Conservation (phyloP, 2,329 filamentous ascomycete genomes). For the Diaporthe ampelina region DNA sequence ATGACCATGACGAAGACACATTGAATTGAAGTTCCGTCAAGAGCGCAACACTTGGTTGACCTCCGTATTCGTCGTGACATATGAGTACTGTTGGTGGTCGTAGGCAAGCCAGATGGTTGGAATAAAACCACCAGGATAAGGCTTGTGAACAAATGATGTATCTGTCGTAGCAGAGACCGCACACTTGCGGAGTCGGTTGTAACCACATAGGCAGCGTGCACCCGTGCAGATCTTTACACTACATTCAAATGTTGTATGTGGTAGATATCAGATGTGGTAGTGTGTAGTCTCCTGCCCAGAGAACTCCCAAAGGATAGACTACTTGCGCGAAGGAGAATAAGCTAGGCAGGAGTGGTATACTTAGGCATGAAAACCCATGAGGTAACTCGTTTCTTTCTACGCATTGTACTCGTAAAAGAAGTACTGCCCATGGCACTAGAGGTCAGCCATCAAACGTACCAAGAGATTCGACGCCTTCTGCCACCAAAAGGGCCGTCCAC, state of each 20-base stretch:
- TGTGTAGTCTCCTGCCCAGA: too few species aligned
- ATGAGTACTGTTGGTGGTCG: neutral
- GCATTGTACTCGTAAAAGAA: too few species aligned
- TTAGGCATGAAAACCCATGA: too few species aligned
- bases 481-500: neutral
- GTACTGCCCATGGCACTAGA: too few species aligned
- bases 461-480: neutral
- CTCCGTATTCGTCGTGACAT: neutral
- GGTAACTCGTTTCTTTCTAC: too few species aligned
- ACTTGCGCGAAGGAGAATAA: too few species aligned
- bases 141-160: constrained; percentile 57
- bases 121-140: constrained; percentile 57
- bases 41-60: too few species aligned
- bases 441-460: too few species aligned
- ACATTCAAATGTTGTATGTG: neutral
- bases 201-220: constrained; percentile 53
- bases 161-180: constrained; percentile 37
- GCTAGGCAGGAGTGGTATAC: too few species aligned
- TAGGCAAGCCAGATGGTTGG: constrained; percentile 58
- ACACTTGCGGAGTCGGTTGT: constrained; percentile 52
- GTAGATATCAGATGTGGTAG: neutral
- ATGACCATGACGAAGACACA: too few species aligned
- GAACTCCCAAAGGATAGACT: too few species aligned
- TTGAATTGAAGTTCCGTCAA: too few species aligned
- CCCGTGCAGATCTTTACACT: neutral